phyloP scores from a whole-genome alignment of 2,329 filamentous ascomycete genomes.

The Pestalotiopsis sp. region DNA sequence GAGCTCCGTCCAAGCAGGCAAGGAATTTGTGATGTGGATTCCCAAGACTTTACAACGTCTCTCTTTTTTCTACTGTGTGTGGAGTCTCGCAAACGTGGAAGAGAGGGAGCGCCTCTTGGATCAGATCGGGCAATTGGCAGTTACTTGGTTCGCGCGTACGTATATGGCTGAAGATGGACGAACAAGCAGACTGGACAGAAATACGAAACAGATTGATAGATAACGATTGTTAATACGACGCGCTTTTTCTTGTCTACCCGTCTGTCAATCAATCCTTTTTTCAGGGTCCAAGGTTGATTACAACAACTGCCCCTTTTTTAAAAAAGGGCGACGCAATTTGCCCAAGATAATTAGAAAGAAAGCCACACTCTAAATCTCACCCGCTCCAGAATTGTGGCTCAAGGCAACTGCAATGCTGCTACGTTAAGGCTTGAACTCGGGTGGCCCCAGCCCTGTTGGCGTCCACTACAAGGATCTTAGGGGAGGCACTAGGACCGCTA shows the following conservation, averaged over 20 bases:
- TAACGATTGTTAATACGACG: background rate
- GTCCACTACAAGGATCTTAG: background rate
- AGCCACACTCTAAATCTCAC: slow-evolving; percentile 6
- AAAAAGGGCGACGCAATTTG: slow-evolving; percentile 2
- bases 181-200: background rate
- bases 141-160: background rate
- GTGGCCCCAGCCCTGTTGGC: background rate
- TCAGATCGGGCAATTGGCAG: background rate
- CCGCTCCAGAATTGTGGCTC: background rate
- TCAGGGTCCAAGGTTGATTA: background rate
- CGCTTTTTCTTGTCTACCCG: background rate
- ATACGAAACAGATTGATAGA: background rate
- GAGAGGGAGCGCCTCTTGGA: background rate
- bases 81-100: background rate
- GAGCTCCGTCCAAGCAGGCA: background rate
- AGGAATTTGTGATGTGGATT: background rate
- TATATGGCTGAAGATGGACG: background rate
- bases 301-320: background rate
- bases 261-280: background rate
- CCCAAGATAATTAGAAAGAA: slow-evolving; percentile 1
- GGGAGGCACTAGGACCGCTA: background rate
- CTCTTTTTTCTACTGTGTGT: background rate
- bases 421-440: background rate
- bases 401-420: background rate
- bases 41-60: background rate